Base-by-base conservation (phyloP, 2,329 filamentous ascomycete genomes). In the Sarocladium strictum region DNA sequence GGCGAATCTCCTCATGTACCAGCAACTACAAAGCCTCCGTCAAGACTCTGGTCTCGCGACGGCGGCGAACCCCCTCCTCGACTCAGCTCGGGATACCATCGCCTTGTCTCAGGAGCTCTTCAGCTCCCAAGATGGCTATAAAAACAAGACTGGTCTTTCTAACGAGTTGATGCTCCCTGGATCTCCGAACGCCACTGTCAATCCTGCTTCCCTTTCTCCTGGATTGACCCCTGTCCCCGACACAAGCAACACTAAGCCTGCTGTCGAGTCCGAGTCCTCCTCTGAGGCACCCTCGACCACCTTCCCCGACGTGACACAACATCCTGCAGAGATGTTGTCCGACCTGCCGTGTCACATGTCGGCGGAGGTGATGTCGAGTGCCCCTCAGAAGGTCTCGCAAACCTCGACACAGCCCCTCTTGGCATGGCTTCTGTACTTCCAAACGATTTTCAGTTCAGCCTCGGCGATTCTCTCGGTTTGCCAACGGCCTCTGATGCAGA, bases 331-430 rank as follows among this genome's bases (percentile, higher is more conserved):
- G 92, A 87, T 97, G 93, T 97, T 97, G 94, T 97, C 87, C 72
- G 94, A 96, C 94, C 94, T 96, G 94, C 94, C 88, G 94, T 99
- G 94, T 97, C 94, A 86, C 93, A 92, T 84, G 86, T 93, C 89
- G 87, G 83, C 76, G 79, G 81, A 80, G 74, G 76, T 74, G 71
- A 72, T 75, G 47, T 29, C 47, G 47, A 33, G 47, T 27, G 47
- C 47, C 9, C 47, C 47, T 35, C 47, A 51, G 43, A 11, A 47
- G 23, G 27, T 23, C 19, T 35, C 27, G 47, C 26, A 5, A 10
- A 11, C 47, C 47, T 51, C 65, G 71, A 68, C 71, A 64, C 76
- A 61, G 67, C 67, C 65, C 63, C 75, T 71, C 61, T 75, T 65
- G 68, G 73, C 70, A 64, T 66, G 55, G 65, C 58, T 58, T 32